Percentiles rank a stretch among this genome's conserved stretches.
These are phyloP conservation scores for Hymenoscyphus fructigenus DNA, from an alignment of 2,329 filamentous ascomycete genomes.

Conservation along the genomic window DNA sequence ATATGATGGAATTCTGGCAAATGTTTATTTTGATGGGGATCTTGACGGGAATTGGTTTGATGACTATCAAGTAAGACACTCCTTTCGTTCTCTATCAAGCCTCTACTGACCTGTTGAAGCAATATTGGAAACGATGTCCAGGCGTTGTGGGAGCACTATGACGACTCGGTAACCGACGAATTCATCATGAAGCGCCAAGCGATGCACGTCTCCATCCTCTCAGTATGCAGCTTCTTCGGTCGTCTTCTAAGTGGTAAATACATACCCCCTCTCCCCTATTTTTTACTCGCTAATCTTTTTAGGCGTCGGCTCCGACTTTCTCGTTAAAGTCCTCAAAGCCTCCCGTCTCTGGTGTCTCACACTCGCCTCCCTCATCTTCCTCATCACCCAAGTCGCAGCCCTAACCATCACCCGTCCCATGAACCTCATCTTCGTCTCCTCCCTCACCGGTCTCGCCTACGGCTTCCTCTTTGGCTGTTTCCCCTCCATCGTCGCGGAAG, in stretches of 20 bases:
- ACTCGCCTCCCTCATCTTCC: slow-evolving; percentile 74
- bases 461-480: slow-evolving; percentile 93
- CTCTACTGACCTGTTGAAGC: slow-evolving; percentile 45
- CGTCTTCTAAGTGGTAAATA: slow-evolving; percentile 69
- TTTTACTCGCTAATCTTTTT: slow-evolving; percentile 21
- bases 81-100: slow-evolving; percentile 18
- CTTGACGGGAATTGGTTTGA: slow-evolving; percentile 89
- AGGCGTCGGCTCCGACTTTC: slow-evolving; percentile 87
- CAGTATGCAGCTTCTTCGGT: slow-evolving; percentile 80
- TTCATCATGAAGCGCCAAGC: slow-evolving; percentile 82
- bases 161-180: slow-evolving; percentile 67
- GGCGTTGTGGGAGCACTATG: slow-evolving; percentile 84
- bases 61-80: slow-evolving; percentile 89
- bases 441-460: slow-evolving; percentile 83
- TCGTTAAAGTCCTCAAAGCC: slow-evolving; percentile 77
- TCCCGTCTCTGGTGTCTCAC: slow-evolving; percentile 92
- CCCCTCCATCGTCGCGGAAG: slow-evolving; percentile 84
- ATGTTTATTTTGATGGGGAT: slow-evolving; percentile 84
- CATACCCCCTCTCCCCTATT: slow-evolving; percentile 29
- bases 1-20: slow-evolving; percentile 82
- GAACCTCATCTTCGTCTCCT: slow-evolving; percentile 73
- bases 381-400: slow-evolving; percentile 73
- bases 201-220: slow-evolving; percentile 93
- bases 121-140: slow-evolving; percentile 91
- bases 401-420: slow-evolving; percentile 75